Evolutionary conservation across 371 early-diverging fungal genomes (phyloP), one percentile per base, ranked within the genome.

Genomic region (Dentiscutata heterogama): DNA sequence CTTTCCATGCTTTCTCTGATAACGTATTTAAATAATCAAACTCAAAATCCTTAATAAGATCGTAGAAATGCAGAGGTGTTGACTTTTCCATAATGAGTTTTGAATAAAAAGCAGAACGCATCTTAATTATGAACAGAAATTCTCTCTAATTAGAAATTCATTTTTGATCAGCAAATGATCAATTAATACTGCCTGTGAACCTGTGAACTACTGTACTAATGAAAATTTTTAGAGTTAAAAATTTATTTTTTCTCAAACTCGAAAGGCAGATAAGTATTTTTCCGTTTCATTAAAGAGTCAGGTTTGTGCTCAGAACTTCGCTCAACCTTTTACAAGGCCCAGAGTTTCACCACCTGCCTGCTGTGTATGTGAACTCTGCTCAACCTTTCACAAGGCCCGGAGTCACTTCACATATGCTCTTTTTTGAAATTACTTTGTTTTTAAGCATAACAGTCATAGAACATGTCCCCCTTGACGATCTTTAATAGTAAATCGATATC

Each of bases 1-100:
- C 70, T 7, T 70, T 39, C 70, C 70, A 70, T 20, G 70, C 70
- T 50, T 70, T 70, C 18, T 70, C 70, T 70, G 70, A 35, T 14
- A 31, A 42, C 11, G 29, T 25, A 14, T 61, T 25, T 25, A 7
- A 22, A 61, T 22, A 61, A 39, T 70, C 70, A 70, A 39, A 42
- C 67, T 27, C 39, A 39, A 39, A 11, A 39, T 18, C 50, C 22
- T 70, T 70, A 50, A 70, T 39, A 25, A 61, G 22, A 39, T 70
- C 70, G 35, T 22, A 2, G 70, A 70, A 70, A 42, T 35, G 70
- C 67, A 31, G 67, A 67, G 22, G 39, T 67, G 67, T 67, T 14
- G 70, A 70, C 39, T 61, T 27, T 61, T 61, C 63, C 63, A 61
- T 61, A 22, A 25, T 22, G 10, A 60, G 20, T 18, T 27, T 61